Evolutionary conservation across 257 asterid species (phyloP), one percentile per base, ranked within the genome.

Genomic region (Fraxinus americana): DNA sequence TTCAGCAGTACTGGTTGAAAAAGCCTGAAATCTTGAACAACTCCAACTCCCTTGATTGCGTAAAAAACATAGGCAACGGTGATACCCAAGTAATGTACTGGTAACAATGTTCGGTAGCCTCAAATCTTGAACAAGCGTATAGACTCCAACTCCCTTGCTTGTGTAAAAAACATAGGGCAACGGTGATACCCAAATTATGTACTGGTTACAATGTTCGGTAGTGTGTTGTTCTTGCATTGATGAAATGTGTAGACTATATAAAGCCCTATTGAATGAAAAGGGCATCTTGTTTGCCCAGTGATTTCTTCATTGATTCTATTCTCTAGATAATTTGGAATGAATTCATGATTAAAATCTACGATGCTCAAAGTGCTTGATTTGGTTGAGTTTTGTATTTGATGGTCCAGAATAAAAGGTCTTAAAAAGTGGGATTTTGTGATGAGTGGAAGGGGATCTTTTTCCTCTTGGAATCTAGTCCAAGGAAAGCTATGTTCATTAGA

Each of bases 1-100:
- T 92, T 71, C 82, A 85, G 81, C 97, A 92, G 79, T 94, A 92
- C 78, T 90, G 94, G 97, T 70, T 78, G 88, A 89, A 84, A 79
- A 90, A 86, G 86, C 73, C 80, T 2, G 75, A 84, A 23, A 75
- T 90, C 59, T 73, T 90, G 69, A 63, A 38, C 45, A 34, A 7
- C 29, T 57, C 27, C 66, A 70, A 21, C 78, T 74, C 32, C 52
- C 17, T 48, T 19, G 52, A 59, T 59, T 81, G 34, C 29, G 10
- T 63, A 38, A 67, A 59, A 59, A 8, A 17, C 21, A n/a, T n/a
- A 38, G 13, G 7, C 35, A 38, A 7, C 30, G 0, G 5, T 10
- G 74, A 39, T 70, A 9, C 16, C 16, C 32, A 25, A 38, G n/a
- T 19, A 19, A 57, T 57, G 17, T 27, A 63, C 48, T 16, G 2